These are phyloP conservation scores for Macroventuria anomochaeta DNA, from an alignment of 2,329 filamentous ascomycete genomes.

Conservation along the genomic window DNA sequence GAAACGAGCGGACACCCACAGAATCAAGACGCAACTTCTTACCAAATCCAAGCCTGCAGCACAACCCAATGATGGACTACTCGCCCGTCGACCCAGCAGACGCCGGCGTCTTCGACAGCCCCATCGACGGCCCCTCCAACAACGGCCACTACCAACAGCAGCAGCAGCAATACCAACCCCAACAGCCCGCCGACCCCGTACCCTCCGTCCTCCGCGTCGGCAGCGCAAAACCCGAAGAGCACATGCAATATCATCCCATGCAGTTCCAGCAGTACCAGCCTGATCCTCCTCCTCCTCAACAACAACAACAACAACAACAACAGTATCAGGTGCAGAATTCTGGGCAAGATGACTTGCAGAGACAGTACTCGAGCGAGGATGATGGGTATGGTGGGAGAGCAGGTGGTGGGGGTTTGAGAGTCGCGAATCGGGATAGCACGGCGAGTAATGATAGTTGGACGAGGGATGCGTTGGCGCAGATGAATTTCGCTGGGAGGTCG, in stretches of 20 bases:
- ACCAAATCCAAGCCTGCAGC: slow-evolving; percentile 16
- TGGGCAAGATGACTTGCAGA: slow-evolving; percentile 3
- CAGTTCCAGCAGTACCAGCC: slow-evolving; percentile 11
- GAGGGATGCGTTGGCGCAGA: slow-evolving; percentile 16
- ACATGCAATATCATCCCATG: slow-evolving; percentile 5
- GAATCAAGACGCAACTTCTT: slow-evolving; percentile 42
- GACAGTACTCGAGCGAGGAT: slow-evolving; percentile 12
- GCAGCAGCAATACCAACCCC: slow-evolving; percentile 21
- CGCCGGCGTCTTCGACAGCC: slow-evolving; percentile 14
- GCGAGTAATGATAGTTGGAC: slow-evolving; percentile 28
- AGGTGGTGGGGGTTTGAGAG: slow-evolving; percentile 47
- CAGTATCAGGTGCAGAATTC: slow-evolving; percentile 8
- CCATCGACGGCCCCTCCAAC: slow-evolving; percentile 4
- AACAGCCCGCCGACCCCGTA: slow-evolving; percentile 22
- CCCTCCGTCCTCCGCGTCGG: slow-evolving; percentile 25
- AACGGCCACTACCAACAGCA: slow-evolving; percentile 12
- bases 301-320: slow-evolving; percentile 10
- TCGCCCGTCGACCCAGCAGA: slow-evolving; percentile 47
- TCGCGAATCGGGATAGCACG: slow-evolving; percentile 50
- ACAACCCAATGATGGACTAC: slow-evolving; percentile 41
- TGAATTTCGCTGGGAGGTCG: slow-evolving; percentile 13
- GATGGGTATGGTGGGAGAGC: slow-evolving; percentile 16
- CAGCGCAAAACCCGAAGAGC: slow-evolving; percentile 15
- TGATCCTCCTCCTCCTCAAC: slow-evolving; percentile 2
- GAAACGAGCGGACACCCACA: slow-evolving; percentile 51